Base-by-base conservation (phyloP, 495 filamentous ascomycete species). In the Penicillium coffeae region DNA sequence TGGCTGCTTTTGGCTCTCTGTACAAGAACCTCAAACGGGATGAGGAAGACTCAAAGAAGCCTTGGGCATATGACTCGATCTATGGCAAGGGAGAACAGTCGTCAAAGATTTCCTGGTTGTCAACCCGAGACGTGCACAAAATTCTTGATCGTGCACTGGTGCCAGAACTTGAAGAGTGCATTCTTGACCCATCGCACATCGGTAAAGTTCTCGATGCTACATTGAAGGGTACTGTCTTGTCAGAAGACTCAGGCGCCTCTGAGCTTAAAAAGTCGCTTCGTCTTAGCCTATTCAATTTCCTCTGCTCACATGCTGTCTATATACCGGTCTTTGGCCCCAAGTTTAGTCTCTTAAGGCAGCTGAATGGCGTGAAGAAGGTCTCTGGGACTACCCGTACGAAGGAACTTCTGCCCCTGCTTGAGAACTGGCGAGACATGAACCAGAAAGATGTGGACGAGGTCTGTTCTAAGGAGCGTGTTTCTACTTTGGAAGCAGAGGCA, bases 91-190 rank as follows among this genome's bases (percentile, higher is more conserved):
- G 69, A 20, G 66, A 72, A 25, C 67, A 73, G 16, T 73, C 75
- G 0, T 68, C 76, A 21, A 55, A 68, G 2, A 51, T 89, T 15
- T 65, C 67, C 21, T 85, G 80, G 76, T 70, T 95, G n/a, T 66
- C 79, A 25, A 50, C 55, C 2, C 75, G 79, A 13, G 80, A 84
- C 37, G 69, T 65, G 2, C 62, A 75, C 15, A 79, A 79, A 40
- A 67, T 96, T 9, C 52, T 95, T 7, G 67, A 77, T 14, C 78
- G 76, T 15, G 69, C 85, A 19, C 63, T 96, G 25, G 59, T 87
- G 18, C 85, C 87, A 2, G 78, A 72, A 4, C 59, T 96, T 14
- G 90, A 96, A 59, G 91, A 95, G 64, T 91, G 84, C 55, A 75
- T 89, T 8, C 69, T 95, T 15, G 90, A 96, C 60, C 66, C 78